Base-by-base conservation (phyloP, 2,329 filamentous ascomycete species). In the Stemphylium lycopersici region DNA sequence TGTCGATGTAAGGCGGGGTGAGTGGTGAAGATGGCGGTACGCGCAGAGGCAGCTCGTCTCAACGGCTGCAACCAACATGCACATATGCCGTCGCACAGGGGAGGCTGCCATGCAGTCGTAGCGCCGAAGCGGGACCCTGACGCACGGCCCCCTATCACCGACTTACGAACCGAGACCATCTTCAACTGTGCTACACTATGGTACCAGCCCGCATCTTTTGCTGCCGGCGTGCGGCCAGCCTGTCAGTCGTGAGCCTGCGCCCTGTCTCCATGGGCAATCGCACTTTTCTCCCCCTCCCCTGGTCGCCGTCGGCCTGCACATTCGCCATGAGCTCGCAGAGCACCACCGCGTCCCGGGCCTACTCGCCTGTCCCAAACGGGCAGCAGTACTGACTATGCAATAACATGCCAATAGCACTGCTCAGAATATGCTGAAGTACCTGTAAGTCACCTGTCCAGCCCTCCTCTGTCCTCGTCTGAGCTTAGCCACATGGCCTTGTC, bases 121-220 rank as follows among this genome's bases (percentile, higher is more conserved):
- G 58, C 61, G 60, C 55, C 51, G 52, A 52, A 26, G 48, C 52
- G 52, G 52, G 47, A 50, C 40, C 50, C 44, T 48, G 37, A 24
- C 31, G 51, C 52, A 55, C 52, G 52, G 52, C 6, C 52, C 40
- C 15, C 26, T 33, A 51, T 39, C 36, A 44, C 52, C 47, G 51
- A 41, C 46, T 29, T 40, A 40, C 47, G 40, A 43, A 38, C 41
- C 32, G 40, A 50, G 40, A 10, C 34, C 32, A 18, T 20, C 37
- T 11, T 15, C 50, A n/a, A 4, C 32, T 2, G 37, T 32, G 10
- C 29, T n/a, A 40, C 43, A 52, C 36, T 31, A 31, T 48, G 36
- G 13, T 48, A n/a, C 44, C 22, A 20, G 16, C 5, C 33, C 24
- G 3, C 18, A 34, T 29, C 34, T 36, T 31, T 20, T 36, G 16